Base-by-base conservation (phyloP, 2,329 filamentous ascomycete genomes). In the Catunica adiposa region DNA sequence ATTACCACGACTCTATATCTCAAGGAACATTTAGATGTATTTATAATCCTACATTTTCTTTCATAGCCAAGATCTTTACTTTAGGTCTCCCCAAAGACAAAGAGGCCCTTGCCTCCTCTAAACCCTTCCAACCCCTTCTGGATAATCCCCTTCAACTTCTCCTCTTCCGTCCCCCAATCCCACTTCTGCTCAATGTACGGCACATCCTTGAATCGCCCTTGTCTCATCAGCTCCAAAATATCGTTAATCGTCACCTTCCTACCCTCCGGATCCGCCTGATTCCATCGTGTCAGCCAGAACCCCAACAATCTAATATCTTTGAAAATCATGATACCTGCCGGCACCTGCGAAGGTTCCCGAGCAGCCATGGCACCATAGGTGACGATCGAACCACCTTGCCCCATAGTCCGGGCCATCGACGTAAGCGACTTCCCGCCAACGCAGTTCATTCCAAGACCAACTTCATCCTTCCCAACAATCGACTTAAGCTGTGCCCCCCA, bases 211-310 rank as follows among this genome's bases (percentile, higher is more conserved):
- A 98, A 94, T 67, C 84, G 79, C 4, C 87, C 87, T 53, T 78
- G 70, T 15, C 86, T 73, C 25, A 83, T 86, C 66, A 94, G 68
- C 42, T 82, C 77, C 59, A 98, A 70, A 37, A 98, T 83, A 69
- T 95, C 86, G 23, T 84, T 77, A n/a, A 97, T 82, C 47, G 88
- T 94, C 64, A 76, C 77, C 65, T 79, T 78, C 72, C 94, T 94
- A 58, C 83, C 81, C 4, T 75, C 73, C 0, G 82, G 78, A 62
- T 96, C 76, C 60, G 75, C 71, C 65, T 89, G 83, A 51, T 85
- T 87, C 90, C 92, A 97, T 59, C 77, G 80, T 65, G 85, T 92
- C 23, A 97, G 81, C 92, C 92, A 98, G 69, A 97, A 98, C 3
- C 92, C 94, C 59, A 86, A 78, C 64, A 96, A 94, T 53, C 79